A percentile compares a stretch with the other conserved stretches of the same genome.
Evolutionary conservation across 768 basidiomycete genomes (phyloP).

Genomic region (Hygrophorus russula): DNA sequence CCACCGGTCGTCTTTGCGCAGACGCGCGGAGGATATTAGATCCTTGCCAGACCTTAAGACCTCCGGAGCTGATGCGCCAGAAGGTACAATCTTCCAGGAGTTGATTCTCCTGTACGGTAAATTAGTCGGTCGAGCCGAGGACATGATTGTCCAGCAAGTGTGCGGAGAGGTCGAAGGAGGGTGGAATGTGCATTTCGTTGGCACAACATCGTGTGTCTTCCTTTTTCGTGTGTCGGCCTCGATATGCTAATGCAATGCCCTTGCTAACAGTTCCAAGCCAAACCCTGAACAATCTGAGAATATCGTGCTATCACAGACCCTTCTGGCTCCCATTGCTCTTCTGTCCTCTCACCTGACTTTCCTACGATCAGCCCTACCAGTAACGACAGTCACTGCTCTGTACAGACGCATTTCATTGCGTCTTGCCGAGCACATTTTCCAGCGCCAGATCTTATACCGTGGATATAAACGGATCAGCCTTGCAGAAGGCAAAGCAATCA

Average conservation of each 20-base stretch:
- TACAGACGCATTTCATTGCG: slow-evolving; percentile 68
- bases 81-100: slow-evolving; percentile 72
- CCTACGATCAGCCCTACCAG: slow-evolving; percentile 55
- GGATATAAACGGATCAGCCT: slow-evolving; percentile 58
- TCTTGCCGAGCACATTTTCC: slow-evolving; percentile 68
- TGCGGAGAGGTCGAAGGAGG: slow-evolving; percentile 71
- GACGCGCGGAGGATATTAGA: slow-evolving; percentile 34
- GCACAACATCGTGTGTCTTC: slow-evolving; percentile 31
- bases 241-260: background rate
- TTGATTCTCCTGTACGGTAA: slow-evolving; percentile 53
- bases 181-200: slow-evolving; percentile 61
- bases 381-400: slow-evolving; percentile 40
- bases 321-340: slow-evolving; percentile 67
- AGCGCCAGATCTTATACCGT: slow-evolving; percentile 73
- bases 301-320: slow-evolving; percentile 51
- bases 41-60: slow-evolving; percentile 38
- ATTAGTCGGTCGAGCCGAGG: slow-evolving; percentile 64
- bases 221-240: background rate
- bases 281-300: slow-evolving; percentile 18
- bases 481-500: slow-evolving; percentile 49
- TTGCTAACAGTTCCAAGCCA: slow-evolving; percentile 12
- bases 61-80: slow-evolving; percentile 23
- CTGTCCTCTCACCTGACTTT: slow-evolving; percentile 71
- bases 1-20: slow-evolving; percentile 43
- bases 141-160: slow-evolving; percentile 77